These are phyloP conservation scores for Skeletonema tropicum DNA, from an alignment of 108 stramenopile species.

Conservation along the genomic window DNA sequence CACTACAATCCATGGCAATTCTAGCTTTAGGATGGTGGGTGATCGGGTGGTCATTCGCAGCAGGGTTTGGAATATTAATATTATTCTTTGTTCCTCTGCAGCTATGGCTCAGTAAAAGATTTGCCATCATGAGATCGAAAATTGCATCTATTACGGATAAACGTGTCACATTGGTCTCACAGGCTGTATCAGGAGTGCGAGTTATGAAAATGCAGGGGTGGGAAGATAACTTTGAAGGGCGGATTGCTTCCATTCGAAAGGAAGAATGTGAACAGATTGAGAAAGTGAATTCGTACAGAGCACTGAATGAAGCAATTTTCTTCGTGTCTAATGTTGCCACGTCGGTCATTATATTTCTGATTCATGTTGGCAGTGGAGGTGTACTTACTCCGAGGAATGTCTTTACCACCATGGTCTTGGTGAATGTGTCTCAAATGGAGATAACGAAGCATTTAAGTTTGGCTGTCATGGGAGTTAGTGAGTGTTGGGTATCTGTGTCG, in stretches of 20 bases:
- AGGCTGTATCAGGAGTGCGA: conserved; percentile 86
- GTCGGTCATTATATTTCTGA: conserved; percentile 65
- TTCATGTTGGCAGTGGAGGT: conserved; percentile 56
- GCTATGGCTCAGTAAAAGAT: conserved; percentile 65
- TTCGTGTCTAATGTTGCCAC: conserved; percentile 69
- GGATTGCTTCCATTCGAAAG: conserved; percentile 64
- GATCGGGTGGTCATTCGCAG: conserved; percentile 86
- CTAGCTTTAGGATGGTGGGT: conserved; percentile 65
- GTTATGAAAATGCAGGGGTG: conserved; percentile 88
- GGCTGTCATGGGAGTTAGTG: conserved; percentile 78
- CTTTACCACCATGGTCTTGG: conserved; percentile 73
- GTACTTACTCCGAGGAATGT: conserved; percentile 64
- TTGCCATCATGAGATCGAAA: conserved; percentile 69
- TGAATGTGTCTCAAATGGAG: conserved; percentile 87
- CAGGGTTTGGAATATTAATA: conserved; percentile 80
- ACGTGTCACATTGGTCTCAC: conserved; percentile 85
- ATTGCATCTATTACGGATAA: conserved; percentile 89
- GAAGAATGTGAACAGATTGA: conserved; percentile 72
- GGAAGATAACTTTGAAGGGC: conserved; percentile 73
- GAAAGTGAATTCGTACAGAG: conserved; percentile 65
- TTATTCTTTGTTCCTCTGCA: conserved; percentile 87
- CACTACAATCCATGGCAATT: conserved; percentile 82
- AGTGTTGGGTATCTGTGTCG: conserved; percentile 68
- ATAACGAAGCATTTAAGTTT: conserved; percentile 88
- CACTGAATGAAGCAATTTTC: conserved; percentile 87